A percentile compares a stretch with the other conserved stretches of the same genome.
Conservation (phyloP, 805 yeast genomes). For the Pichia gijzeniarum region DNA sequence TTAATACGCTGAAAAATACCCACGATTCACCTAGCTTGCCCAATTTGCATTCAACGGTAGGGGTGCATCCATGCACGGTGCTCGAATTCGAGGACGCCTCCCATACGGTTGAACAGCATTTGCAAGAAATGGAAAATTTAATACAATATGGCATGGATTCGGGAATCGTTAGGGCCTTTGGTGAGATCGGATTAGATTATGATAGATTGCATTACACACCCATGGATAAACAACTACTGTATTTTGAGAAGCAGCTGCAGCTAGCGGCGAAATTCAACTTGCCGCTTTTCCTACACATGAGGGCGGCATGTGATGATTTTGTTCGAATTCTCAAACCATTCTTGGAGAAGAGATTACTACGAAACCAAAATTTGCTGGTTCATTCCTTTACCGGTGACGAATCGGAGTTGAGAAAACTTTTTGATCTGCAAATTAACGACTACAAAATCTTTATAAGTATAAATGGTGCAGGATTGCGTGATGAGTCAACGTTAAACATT, state of each 20-base stretch:
- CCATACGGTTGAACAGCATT: conserved; percentile 33
- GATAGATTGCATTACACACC: conserved; percentile 79
- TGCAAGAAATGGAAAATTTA: conserved; percentile 43
- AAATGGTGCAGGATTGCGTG: conserved; percentile 89
- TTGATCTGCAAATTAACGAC: conserved; percentile 39
- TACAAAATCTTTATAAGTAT: conserved; percentile 59
- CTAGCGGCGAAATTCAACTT: conserved; percentile 50
- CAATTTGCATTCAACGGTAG: conserved; percentile 62
- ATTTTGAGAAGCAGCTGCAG: conserved; percentile 70
- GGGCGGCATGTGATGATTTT: conserved; percentile 81
- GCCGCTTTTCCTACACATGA: conserved; percentile 87
- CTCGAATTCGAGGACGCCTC: conserved; percentile 37
- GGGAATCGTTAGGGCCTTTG: conserved; percentile 72
- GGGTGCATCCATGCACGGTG: conserved; percentile 94
- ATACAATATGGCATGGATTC: conserved; percentile 39
- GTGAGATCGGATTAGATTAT: conserved; percentile 94
- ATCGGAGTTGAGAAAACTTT: conserved; percentile 52
- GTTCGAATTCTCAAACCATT: conserved; percentile 57
- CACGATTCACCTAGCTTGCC: conserved; percentile 20
- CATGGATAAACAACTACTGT: conserved; percentile 55
- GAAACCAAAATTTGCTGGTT: conserved; percentile 63
- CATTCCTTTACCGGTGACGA: conserved; percentile 90
- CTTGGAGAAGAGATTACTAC: conserved; percentile 34
- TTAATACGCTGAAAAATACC: conserved; percentile 22
- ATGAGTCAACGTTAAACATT: conserved; percentile 64